Evolutionary conservation across 192 early-diverging fungal species (phyloP).

Genomic region (Umbelopsis ramanniana): DNA sequence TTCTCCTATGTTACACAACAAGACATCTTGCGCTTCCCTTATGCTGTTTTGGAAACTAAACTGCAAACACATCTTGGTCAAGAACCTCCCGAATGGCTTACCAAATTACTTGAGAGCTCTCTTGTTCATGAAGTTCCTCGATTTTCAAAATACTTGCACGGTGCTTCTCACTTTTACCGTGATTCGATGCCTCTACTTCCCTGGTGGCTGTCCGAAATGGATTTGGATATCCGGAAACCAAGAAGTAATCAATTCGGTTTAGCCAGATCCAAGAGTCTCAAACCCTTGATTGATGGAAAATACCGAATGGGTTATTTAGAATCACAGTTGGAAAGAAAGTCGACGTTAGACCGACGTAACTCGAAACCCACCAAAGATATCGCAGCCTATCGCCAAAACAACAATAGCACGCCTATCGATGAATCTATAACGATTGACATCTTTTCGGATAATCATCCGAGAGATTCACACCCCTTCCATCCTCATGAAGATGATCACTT

Average conservation of each 20-base stretch:
- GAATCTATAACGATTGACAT: slow-evolving; percentile 9
- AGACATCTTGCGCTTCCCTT: slow-evolving; percentile 82
- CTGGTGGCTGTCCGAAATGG: slow-evolving; percentile 46
- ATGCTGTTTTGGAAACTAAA: slow-evolving; percentile 87
- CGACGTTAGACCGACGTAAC: not conserved
- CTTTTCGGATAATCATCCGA: not conserved
- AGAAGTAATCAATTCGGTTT: slow-evolving; percentile 11
- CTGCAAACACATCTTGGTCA: slow-evolving; percentile 77
- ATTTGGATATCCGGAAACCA: slow-evolving; percentile 49
- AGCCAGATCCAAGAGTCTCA: slow-evolving; percentile 23
- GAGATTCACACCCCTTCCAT: not conserved
- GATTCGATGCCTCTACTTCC: slow-evolving; percentile 22
- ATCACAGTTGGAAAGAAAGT: slow-evolving; percentile 28
- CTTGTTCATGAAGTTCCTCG: slow-evolving; percentile 80
- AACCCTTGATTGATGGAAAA: slow-evolving; percentile 27
- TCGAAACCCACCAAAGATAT: not conserved
- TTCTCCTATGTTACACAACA: slow-evolving; percentile 73
- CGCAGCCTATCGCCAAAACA: not conserved
- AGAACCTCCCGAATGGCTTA: slow-evolving; percentile 79
- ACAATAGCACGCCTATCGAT: slow-evolving; percentile 6
- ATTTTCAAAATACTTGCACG: slow-evolving; percentile 89
- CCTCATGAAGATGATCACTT: not conserved
- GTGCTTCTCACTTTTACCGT: slow-evolving; percentile 13
- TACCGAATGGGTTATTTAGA: slow-evolving; percentile 41
- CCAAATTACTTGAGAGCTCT: slow-evolving; percentile 70